phyloP scores from a whole-genome alignment of 2,329 filamentous ascomycete species.

The Beauveria brongniartii region DNA sequence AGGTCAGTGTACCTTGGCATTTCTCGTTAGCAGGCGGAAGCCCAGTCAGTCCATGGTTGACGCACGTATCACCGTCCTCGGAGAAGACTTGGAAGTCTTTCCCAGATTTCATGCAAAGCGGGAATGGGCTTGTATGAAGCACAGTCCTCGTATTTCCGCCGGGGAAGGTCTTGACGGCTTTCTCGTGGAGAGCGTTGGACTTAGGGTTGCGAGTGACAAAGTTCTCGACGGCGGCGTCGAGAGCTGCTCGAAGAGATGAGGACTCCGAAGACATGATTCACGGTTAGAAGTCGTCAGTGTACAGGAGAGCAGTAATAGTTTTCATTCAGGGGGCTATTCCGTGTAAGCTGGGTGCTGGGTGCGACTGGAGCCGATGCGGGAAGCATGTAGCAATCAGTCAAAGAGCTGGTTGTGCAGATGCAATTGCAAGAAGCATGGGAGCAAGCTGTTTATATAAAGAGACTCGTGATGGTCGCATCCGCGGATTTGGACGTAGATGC shows the following conservation, averaged over 20 bases:
- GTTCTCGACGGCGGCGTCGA: slow-evolving; percentile 25
- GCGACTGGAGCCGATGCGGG: neutral
- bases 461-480: neutral
- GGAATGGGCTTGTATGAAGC: slow-evolving; percentile 36
- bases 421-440: neutral
- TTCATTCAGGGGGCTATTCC: neutral
- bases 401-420: neutral
- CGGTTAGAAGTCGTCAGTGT: neutral
- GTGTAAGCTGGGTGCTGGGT: neutral
- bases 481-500: neutral
- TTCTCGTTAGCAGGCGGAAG: neutral
- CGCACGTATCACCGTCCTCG: slow-evolving; percentile 31
- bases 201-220: slow-evolving; percentile 29
- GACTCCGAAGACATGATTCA: neutral
- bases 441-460: neutral
- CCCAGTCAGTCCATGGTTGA: neutral
- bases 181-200: slow-evolving; percentile 30
- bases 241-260: slow-evolving; percentile 19
- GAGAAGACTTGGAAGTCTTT: slow-evolving; percentile 29
- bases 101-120: slow-evolving; percentile 31
- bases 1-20: slow-evolving; percentile 46
- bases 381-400: neutral
- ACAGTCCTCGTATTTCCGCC: slow-evolving; percentile 40
- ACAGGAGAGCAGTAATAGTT: neutral
- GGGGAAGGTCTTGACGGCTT: slow-evolving; percentile 30